Evolutionary conservation across 1,139 yeast genomes (phyloP).

Genomic region (Meyerozyma guilliermondii): DNA sequence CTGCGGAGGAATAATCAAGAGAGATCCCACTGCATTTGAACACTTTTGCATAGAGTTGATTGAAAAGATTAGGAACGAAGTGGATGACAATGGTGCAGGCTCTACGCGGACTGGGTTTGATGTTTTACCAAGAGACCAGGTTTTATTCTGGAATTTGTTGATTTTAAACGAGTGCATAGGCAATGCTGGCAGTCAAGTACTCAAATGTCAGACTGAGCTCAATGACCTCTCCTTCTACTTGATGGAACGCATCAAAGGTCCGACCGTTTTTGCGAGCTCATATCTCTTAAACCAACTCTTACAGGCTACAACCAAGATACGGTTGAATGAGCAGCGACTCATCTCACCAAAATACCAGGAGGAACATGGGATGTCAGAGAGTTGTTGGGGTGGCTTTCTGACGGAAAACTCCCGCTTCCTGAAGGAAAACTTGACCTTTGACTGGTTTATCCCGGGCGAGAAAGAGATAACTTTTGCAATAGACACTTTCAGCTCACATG

Average conservation of each 20-base stretch:
- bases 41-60: conserved; percentile 42
- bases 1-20: conserved; percentile 62
- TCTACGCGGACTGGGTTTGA: conserved; percentile 63
- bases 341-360: conserved; percentile 37
- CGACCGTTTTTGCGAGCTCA: conserved; percentile 44
- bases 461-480: conserved; percentile 60
- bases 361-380: conserved; percentile 35
- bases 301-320: conserved; percentile 58
- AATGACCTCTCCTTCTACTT: conserved; percentile 46
- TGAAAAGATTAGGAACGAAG: conserved; percentile 58
- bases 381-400: conserved; percentile 73
- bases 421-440: conserved; percentile 45
- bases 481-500: conserved; percentile 50
- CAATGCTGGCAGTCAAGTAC: conserved; percentile 53
- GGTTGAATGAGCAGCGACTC: conserved; percentile 50
- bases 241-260: conserved; percentile 64
- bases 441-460: conserved; percentile 71
- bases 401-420: conserved; percentile 39
- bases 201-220: conserved; percentile 44
- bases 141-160: conserved; percentile 67
- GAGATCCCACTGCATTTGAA: conserved; percentile 49
- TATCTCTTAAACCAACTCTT: conserved; percentile 61
- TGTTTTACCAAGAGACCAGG: conserved; percentile 71
- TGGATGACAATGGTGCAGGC: conserved; percentile 85
- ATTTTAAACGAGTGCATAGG: conserved; percentile 70